Conservation (phyloP, 1,284 basidiomycete genomes). For the Puccinia horiana region DNA sequence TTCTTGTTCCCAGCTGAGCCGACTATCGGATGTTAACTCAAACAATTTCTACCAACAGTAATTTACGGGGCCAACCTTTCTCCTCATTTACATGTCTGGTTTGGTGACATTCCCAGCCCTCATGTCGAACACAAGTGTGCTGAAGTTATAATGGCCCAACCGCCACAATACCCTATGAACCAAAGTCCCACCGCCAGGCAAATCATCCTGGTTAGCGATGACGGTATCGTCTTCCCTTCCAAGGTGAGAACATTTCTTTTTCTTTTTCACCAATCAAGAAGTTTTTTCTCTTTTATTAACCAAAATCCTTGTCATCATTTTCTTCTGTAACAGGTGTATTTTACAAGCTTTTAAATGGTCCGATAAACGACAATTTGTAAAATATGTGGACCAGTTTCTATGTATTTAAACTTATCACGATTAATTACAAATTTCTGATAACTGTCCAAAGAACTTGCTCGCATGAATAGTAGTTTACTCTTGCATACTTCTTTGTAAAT, state of each 20-base stretch:
- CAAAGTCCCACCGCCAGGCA: constrained; percentile 62
- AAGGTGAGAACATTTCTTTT: constrained; percentile 60
- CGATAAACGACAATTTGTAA: background rate
- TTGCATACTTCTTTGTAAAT: too few relatives aligned
- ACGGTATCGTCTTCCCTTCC: constrained; percentile 91
- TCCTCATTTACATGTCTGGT: constrained; percentile 77
- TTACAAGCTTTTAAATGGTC: constrained; percentile 20
- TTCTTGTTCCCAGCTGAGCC: constrained; percentile 67
- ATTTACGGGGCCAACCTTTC: constrained; percentile 82
- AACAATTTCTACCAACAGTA: constrained; percentile 64
- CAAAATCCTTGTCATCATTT: background rate
- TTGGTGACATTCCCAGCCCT: constrained; percentile 79
- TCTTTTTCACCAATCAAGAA: background rate
- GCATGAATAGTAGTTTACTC: too few relatives aligned
- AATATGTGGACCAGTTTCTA: background rate
- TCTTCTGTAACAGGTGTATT: constrained; percentile 10
- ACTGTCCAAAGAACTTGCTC: too few relatives aligned
- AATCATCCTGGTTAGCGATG: constrained; percentile 79
- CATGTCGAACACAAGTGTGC: constrained; percentile 84
- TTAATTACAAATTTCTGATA: too few relatives aligned
- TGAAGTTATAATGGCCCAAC: constrained; percentile 66
- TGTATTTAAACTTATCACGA: background rate
- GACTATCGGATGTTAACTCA: too few relatives aligned
- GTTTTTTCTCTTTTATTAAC: background rate
- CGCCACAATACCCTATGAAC: constrained; percentile 52